Percentiles rank a stretch among this genome's conserved stretches.
Conservation (phyloP, 306 rosid species). For the Cicer pinnatifidum region DNA sequence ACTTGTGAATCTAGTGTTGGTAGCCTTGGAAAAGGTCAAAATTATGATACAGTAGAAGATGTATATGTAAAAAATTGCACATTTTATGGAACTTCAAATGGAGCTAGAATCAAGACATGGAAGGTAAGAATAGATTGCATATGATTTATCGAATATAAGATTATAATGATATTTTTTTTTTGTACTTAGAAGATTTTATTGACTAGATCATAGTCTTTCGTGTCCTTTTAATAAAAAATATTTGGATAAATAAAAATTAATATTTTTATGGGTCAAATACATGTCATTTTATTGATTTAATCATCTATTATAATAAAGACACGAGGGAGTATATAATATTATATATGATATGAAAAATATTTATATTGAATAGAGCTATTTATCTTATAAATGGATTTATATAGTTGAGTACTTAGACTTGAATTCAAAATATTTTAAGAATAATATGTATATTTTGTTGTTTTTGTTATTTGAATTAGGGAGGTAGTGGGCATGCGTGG, state of each 20-base stretch:
- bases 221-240: too few relatives aligned
- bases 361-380: not conserved
- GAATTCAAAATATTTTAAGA: not conserved
- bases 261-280: not conserved
- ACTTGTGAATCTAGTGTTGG: constrained; percentile 51
- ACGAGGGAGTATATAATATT: too few relatives aligned
- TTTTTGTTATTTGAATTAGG: constrained; percentile 30
- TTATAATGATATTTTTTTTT: too few relatives aligned
- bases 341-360: too few relatives aligned
- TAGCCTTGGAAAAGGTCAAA: constrained; percentile 52
- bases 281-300: too few relatives aligned
- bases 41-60: constrained; percentile 46
- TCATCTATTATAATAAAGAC: too few relatives aligned
- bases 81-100: constrained; percentile 40
- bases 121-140: constrained; percentile 32
- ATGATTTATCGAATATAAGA: not conserved
- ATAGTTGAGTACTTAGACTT: not conserved
- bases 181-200: too few relatives aligned
- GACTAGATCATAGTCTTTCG: too few relatives aligned
- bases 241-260: not conserved
- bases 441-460: not conserved
- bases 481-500: constrained; percentile 59
- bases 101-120: constrained; percentile 70
- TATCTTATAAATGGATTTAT: not conserved
- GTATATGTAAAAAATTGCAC: constrained; percentile 54